These are phyloP conservation scores for Calonectria naviculata DNA, from an alignment of 2,329 filamentous ascomycete genomes.

Conservation along the genomic window DNA sequence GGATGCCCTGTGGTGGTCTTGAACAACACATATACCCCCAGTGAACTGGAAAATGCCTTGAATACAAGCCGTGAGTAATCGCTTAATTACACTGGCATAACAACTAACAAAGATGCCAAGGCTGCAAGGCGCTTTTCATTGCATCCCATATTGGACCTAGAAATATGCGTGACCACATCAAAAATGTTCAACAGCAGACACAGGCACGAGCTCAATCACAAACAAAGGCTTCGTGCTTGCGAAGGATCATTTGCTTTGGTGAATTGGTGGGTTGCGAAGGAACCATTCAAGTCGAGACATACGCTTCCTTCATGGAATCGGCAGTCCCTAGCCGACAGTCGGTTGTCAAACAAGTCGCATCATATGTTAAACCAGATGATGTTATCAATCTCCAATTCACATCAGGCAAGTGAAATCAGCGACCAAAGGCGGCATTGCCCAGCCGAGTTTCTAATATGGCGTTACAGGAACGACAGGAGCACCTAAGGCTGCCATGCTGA, in stretches of 20 bases:
- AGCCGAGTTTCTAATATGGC: not conserved
- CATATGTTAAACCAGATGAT: conserved; percentile 4
- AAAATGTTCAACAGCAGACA: not conserved
- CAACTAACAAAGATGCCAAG: not conserved
- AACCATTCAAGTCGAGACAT: not conserved
- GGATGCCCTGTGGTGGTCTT: conserved; percentile 27
- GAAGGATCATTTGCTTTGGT: not conserved
- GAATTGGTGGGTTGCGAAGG: not conserved
- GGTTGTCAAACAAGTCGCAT: not conserved
- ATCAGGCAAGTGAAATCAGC: not conserved
- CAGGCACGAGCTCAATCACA: not conserved
- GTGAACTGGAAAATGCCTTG: conserved; percentile 17
- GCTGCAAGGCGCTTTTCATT: conserved; percentile 14
- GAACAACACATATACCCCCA: conserved; percentile 26
- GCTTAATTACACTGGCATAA: not conserved
- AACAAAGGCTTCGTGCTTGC: not conserved
- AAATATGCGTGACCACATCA: not conserved
- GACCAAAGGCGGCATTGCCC: no score
- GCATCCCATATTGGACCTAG: conserved; percentile 11
- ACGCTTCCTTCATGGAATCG: not conserved
- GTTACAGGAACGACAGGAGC: conserved; percentile 24
- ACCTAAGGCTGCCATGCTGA: conserved; percentile 30
- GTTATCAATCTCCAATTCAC: conserved; percentile 30
- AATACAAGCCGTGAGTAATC: conserved; percentile 6
- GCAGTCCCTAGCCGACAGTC: not conserved